Evolutionary conservation across 495 filamentous ascomycete genomes (phyloP), one percentile per base, ranked within the genome.

Genomic region (Barbatosphaeria neglecta): DNA sequence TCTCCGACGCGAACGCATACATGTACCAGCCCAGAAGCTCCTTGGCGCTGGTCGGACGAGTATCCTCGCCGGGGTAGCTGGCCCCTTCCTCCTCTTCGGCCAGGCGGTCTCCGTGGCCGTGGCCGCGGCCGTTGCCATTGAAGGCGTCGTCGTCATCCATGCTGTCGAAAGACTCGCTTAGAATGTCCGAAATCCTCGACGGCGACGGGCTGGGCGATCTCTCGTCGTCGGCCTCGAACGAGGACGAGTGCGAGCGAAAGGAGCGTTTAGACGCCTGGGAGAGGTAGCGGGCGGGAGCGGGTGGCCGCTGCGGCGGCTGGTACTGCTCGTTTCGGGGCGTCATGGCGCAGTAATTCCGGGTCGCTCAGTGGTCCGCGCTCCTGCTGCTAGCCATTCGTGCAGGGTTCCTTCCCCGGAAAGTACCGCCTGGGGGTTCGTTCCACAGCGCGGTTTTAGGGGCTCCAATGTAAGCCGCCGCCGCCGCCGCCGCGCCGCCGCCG

Each of bases 1-100:
- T 89, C 64, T 98, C 92, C n/a, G 90, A 87, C 17, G 92, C 92
- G 76, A 90, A 98, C 39, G 82, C 86, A 72, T 98, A 97, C 50
- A 84, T 84, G 64, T 95, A 97, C 87, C 90, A 98, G 45, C 92
- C 92, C 10, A 77, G 75, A 25, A 96, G 76, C 70, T 98, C 92
- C 60, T 85, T 89, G 50, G 66, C 70, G 59, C 87, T 95, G 8
- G 92, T 98, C 28, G 80, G 73, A 15, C 92, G 79, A 24, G 83
- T 87, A 63, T 98, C 92, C 64, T 97, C 88, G 28, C 83, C 88
- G 8, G 73, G 72, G 60, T 90, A 96, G 16, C 63, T 58, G 27
- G 54, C 48, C 16, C 54, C 54, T 40, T 22, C 35, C 52, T 35
- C 31, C 31, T 35, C 13, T 4, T 35, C 31, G 15, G 3, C 31